Evolutionary conservation across 345 rosid genomes (phyloP), one percentile per base, ranked within the genome.

Genomic region (Euphorbia tirucalli): DNA sequence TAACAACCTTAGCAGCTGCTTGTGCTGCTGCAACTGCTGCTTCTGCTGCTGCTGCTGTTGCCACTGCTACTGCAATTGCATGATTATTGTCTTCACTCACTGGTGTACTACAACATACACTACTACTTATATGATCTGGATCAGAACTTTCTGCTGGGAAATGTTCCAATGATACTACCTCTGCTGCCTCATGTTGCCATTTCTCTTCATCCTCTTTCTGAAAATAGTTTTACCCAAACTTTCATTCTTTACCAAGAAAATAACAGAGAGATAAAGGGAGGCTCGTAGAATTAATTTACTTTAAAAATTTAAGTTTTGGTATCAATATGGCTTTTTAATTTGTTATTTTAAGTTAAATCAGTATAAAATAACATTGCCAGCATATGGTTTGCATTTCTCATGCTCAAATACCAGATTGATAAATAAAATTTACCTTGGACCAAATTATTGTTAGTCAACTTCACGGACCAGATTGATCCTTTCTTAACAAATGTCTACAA

Each of bases 21-120:
- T 89, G 93, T 28, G 99, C 99, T 0, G 99, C 99, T 1, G 91
- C 96, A 24, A 89, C 95, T 0, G 98, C 98, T 0, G 97, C 98
- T 75, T 92, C 92, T 0, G 98, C 98, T 0, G 98, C 97, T 0
- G 93, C 99, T 3, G 99, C 98, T 10, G 98, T 90, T 2, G 98
- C 98, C 71, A 81, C 84, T 2, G 99, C 99, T 16, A 92, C 97
- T 3, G 93, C 97, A 55, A 92, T 88, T 1, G 92, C 96, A 61
- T 90, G 97, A 44, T 85, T 83, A 77, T 87, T 85, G 65, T 88
- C 97, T 69, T 86, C 93, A 7, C 80, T 74, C 32, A 64, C 80
- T 0, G 91, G 85, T 32, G 84, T 82, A 16, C 97, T 82, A 16
- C 97, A 83, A 16, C 97, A 83, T 28, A 75, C 83, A 0, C 74